Evolutionary conservation across 495 filamentous ascomycete species (phyloP).

Genomic region (Terfezia boudieri): DNA sequence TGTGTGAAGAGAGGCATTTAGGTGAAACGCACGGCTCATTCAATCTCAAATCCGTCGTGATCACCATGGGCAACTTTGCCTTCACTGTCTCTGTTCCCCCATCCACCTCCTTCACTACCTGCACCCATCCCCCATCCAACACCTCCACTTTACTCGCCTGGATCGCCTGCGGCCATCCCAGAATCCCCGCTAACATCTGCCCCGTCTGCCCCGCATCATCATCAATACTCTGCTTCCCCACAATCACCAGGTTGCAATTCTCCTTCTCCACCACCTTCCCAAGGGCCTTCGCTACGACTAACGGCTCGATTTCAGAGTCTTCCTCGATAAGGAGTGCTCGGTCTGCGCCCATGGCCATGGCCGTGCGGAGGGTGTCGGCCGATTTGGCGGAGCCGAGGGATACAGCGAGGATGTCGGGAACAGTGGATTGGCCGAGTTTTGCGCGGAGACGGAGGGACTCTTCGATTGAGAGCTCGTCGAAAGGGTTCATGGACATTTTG

Average conservation of each 20-base stretch:
- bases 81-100: constrained; percentile 78
- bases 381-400: constrained; percentile 71
- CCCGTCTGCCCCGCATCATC: constrained; percentile 91
- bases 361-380: constrained; percentile 69
- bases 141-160: constrained; percentile 69
- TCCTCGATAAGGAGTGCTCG: constrained; percentile 63
- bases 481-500: constrained; percentile 96
- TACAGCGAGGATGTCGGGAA: constrained; percentile 78
- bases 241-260: constrained; percentile 69
- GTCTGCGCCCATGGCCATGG: constrained; percentile 98
- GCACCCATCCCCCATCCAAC: constrained; percentile 33
- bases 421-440: constrained; percentile 35
- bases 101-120: constrained; percentile 78
- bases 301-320: constrained; percentile 51
- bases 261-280: constrained; percentile 53
- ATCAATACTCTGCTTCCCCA: constrained; percentile 96
- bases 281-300: constrained; percentile 76
- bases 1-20: too few species aligned
- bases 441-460: constrained; percentile 87
- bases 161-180: constrained; percentile 86
- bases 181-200: constrained; percentile 84
- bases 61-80: constrained; percentile 64
- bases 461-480: constrained; percentile 95
- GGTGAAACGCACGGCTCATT: constrained; percentile 44
- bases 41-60: constrained; percentile 84